phyloP scores from a whole-genome alignment of 192 early-diverging fungal genomes.

The Coemansia sp. region DNA sequence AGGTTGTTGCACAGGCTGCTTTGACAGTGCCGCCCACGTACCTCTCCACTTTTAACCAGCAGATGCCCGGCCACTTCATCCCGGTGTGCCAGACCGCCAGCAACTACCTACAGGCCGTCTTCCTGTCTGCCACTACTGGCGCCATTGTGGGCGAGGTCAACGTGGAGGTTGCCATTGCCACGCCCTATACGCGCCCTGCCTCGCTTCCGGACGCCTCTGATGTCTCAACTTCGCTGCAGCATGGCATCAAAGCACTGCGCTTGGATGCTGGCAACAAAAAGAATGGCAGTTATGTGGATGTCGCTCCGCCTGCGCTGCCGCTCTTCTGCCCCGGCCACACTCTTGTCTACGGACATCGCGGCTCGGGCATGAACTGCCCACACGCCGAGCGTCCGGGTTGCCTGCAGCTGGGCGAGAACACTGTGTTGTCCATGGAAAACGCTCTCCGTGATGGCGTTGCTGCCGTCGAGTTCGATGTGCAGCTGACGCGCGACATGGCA shows the following conservation, averaged over 20 bases:
- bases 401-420: conserved; percentile 91
- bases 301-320: conserved; percentile 15
- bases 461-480: conserved; percentile 94
- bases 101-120: conserved; percentile 37
- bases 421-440: conserved; percentile 78
- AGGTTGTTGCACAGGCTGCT: conserved; percentile 37
- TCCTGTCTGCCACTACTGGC: conserved; percentile 25
- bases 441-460: conserved; percentile 80
- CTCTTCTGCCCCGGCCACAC: conserved; percentile 25
- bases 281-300: background rate
- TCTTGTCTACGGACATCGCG: conserved; percentile 83
- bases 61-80: conserved; percentile 20
- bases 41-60: conserved; percentile 31
- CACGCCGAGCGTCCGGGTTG: conserved; percentile 48
- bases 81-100: conserved; percentile 33
- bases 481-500: conserved; percentile 83
- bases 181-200: conserved; percentile 25
- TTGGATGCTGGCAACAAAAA: background rate
- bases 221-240: no score
- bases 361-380: conserved; percentile 75
- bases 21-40: conserved; percentile 34
- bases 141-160: conserved; percentile 35
- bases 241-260: background rate
- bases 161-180: conserved; percentile 37
- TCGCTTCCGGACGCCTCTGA: no score